Evolutionary conservation across 2,329 filamentous ascomycete genomes (phyloP).

Genomic region (Coniosporium tulheliwenetii): DNA sequence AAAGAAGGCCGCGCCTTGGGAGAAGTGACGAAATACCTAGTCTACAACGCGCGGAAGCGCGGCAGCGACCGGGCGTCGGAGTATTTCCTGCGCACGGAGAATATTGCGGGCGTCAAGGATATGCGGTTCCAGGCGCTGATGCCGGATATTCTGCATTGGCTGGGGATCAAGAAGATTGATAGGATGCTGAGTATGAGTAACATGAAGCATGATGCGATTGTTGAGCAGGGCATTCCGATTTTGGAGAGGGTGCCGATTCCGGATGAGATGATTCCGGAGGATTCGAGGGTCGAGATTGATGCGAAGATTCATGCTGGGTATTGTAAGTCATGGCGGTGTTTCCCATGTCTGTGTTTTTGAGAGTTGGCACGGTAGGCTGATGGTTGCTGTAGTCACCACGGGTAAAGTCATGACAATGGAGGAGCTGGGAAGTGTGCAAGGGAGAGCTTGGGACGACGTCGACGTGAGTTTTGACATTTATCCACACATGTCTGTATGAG

Average conservation of each 20-base stretch:
- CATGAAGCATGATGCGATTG: slow-evolving; percentile 85
- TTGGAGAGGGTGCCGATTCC: slow-evolving; percentile 82
- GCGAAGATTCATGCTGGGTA: slow-evolving; percentile 90
- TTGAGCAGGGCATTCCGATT: slow-evolving; percentile 74
- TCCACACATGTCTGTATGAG: too few relatives aligned
- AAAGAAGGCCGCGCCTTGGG: slow-evolving; percentile 92
- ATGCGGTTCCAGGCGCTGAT: slow-evolving; percentile 98
- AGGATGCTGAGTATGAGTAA: slow-evolving; percentile 98
- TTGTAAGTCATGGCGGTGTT: slow-evolving; percentile 34
- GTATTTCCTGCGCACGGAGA: slow-evolving; percentile 96
- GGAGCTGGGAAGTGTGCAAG: slow-evolving; percentile 72
- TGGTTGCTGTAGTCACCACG: slow-evolving; percentile 45
- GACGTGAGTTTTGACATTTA: slow-evolving; percentile 15
- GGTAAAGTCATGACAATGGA: slow-evolving; percentile 80
- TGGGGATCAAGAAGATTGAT: slow-evolving; percentile 97
- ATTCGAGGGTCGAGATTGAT: slow-evolving; percentile 96
- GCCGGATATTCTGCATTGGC: slow-evolving; percentile 95
- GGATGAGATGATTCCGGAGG: slow-evolving; percentile 82
- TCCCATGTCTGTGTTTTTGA: background rate
- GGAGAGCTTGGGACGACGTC: slow-evolving; percentile 74
- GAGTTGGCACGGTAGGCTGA: slow-evolving; percentile 4
- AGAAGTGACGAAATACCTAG: slow-evolving; percentile 80
- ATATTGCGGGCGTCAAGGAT: slow-evolving; percentile 88
- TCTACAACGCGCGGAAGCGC: slow-evolving; percentile 71
- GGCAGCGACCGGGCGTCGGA: slow-evolving; percentile 67